phyloP scores from a whole-genome alignment of 345 rosid species.

The Firmiana major region DNA sequence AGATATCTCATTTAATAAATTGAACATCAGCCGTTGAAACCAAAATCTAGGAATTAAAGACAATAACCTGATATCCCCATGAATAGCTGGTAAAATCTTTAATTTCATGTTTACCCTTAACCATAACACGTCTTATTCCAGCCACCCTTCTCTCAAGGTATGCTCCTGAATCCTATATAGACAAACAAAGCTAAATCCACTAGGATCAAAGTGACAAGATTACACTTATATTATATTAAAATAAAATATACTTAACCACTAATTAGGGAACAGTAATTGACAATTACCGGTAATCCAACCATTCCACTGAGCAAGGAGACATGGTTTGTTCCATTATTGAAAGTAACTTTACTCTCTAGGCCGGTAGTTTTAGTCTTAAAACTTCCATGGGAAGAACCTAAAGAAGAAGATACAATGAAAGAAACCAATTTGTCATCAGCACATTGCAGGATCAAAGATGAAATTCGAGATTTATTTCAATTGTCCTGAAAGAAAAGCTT shows the following conservation, averaged over 20 bases:
- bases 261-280: not conserved
- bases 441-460: too few relatives aligned
- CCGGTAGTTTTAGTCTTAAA: conserved; percentile 22
- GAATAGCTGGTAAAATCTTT: conserved; percentile 28
- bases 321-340: conserved; percentile 49
- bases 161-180: conserved; percentile 54
- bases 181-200: not conserved
- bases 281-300: conserved; percentile 78
- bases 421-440: not conserved
- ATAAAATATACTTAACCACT: not conserved
- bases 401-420: not conserved
- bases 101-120: conserved; percentile 16
- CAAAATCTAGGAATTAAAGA: not conserved
- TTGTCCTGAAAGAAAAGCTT: not conserved
- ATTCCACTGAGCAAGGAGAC: conserved; percentile 75
- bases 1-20: not conserved
- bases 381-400: conserved; percentile 68
- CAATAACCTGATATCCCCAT: conserved; percentile 62
- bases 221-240: not conserved
- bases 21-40: not conserved
- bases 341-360: conserved; percentile 34
- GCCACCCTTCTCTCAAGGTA: conserved; percentile 39
- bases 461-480: not conserved
- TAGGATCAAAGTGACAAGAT: not conserved
- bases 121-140: conserved; percentile 32